These are phyloP conservation scores for Saxophila tyrrhenica DNA, from an alignment of 495 filamentous ascomycete genomes.

Conservation along the genomic window DNA sequence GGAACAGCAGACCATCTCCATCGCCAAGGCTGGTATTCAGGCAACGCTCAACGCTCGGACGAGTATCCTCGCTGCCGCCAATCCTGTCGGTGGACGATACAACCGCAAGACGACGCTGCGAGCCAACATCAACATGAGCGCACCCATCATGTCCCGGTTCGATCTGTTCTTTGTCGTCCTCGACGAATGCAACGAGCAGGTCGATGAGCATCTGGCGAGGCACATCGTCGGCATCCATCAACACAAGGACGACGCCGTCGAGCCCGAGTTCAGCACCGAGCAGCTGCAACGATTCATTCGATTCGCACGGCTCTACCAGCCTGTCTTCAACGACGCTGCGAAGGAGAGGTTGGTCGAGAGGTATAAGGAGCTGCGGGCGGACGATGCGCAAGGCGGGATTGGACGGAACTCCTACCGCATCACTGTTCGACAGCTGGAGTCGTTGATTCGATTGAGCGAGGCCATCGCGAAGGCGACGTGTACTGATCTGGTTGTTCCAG, in stretches of 20 bases:
- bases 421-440: conserved; percentile 91
- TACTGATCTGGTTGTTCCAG: conserved; percentile 75
- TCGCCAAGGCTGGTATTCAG: conserved; percentile 97
- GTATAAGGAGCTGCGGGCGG: conserved; percentile 90
- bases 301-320: conserved; percentile 88
- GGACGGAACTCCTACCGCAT: conserved; percentile 92
- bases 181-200: conserved; percentile 86
- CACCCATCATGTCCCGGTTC: conserved; percentile 98
- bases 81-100: conserved; percentile 91
- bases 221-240: conserved; percentile 95
- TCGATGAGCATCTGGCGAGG: conserved; percentile 80
- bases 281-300: conserved; percentile 96
- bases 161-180: conserved; percentile 98
- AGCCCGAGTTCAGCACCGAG: conserved; percentile 90
- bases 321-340: conserved; percentile 81
- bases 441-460: conserved; percentile 85
- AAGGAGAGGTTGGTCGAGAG: conserved; percentile 75
- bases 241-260: conserved; percentile 76
- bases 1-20: conserved; percentile 99
- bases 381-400: conserved; percentile 89
- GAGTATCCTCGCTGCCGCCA: conserved; percentile 89
- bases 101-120: conserved; percentile 89
- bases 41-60: conserved; percentile 94
- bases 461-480: conserved; percentile 96
- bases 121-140: conserved; percentile 95